Evolutionary conservation across 1,139 yeast genomes (phyloP).

Genomic region (Debaryomyces robertsiae): DNA sequence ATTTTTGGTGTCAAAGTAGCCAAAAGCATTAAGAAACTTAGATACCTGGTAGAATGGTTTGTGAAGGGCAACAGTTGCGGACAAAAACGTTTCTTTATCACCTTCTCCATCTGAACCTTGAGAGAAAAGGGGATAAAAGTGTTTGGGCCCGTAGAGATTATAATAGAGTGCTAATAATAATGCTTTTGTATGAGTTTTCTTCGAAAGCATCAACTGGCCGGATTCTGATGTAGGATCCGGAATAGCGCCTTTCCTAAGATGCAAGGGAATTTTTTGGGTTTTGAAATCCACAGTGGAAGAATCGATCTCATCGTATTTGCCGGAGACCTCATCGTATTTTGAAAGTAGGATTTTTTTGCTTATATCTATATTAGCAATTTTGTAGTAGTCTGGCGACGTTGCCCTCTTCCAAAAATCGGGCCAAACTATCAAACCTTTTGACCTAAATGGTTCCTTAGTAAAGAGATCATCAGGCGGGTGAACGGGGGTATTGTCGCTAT

Average conservation of each 20-base stretch:
- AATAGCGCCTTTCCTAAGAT: constrained; percentile 67
- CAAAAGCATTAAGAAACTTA: constrained; percentile 55
- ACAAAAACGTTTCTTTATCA: constrained; percentile 85
- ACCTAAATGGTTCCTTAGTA: constrained; percentile 30
- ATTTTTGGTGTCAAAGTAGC: constrained; percentile 44
- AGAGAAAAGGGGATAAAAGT: constrained; percentile 80
- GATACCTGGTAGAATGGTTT: constrained; percentile 71
- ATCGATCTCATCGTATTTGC: constrained; percentile 22
- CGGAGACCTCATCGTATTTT: constrained; percentile 34
- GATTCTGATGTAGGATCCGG: constrained; percentile 85
- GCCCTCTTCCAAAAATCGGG: constrained; percentile 53
- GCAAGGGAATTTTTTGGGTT: constrained; percentile 51
- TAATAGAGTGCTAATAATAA: constrained; percentile 72
- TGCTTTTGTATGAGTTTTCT: constrained; percentile 63
- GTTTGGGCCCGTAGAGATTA: constrained; percentile 75
- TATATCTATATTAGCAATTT: constrained; percentile 37
- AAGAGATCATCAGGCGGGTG: constrained; percentile 52
- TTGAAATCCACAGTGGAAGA: constrained; percentile 14
- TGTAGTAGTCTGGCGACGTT: constrained; percentile 44
- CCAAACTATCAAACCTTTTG: constrained; percentile 46
- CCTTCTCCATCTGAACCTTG: constrained; percentile 91
- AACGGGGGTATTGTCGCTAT: constrained; percentile 75
- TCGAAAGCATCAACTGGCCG: constrained; percentile 76
- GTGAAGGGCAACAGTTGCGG: constrained; percentile 68
- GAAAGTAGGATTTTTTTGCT: constrained; percentile 31